A percentile compares a stretch with the other conserved stretches of the same genome.
Conservation (phyloP, 495 filamentous ascomycete genomes). For the Elaphomyces granulatus region DNA sequence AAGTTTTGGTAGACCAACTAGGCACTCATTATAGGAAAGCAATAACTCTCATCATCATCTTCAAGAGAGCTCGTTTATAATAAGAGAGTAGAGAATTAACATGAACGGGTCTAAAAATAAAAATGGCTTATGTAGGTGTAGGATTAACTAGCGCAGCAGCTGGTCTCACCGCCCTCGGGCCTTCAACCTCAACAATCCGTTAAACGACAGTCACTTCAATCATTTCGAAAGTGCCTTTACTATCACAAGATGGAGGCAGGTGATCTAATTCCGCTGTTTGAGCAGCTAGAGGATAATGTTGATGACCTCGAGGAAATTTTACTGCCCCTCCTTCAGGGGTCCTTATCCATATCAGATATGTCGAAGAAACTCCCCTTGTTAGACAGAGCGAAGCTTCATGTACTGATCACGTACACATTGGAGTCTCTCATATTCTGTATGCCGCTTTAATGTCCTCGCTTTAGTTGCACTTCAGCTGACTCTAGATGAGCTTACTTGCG, state of each 20-base stretch:
- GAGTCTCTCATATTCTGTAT: constrained; percentile 86
- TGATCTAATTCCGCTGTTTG: constrained; percentile 40
- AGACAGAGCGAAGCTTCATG: constrained; percentile 87
- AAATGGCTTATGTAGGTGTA: background rate
- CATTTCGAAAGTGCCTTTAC: too few species aligned
- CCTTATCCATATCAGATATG: constrained; percentile 43
- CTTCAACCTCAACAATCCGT: background rate
- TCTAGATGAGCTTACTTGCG: constrained; percentile 50
- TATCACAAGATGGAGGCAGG: constrained; percentile 32
- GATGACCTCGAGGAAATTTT: constrained; percentile 64
- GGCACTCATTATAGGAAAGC: background rate
- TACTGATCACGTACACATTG: constrained; percentile 69
- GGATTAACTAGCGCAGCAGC: background rate
- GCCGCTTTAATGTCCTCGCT: constrained; percentile 10
- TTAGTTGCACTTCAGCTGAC: constrained; percentile 8
- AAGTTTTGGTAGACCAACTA: background rate
- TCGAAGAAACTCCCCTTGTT: constrained; percentile 72
- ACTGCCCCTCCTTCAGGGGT: constrained; percentile 45
- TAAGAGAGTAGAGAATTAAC: background rate
- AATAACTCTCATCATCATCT: background rate
- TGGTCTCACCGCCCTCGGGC: constrained; percentile 3
- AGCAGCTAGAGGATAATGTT: constrained; percentile 58
- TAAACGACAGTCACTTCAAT: too few species aligned
- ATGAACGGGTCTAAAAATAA: background rate
- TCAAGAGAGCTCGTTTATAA: background rate